Conservation (phyloP, 1,139 yeast genomes). For the Pichia sp. region DNA sequence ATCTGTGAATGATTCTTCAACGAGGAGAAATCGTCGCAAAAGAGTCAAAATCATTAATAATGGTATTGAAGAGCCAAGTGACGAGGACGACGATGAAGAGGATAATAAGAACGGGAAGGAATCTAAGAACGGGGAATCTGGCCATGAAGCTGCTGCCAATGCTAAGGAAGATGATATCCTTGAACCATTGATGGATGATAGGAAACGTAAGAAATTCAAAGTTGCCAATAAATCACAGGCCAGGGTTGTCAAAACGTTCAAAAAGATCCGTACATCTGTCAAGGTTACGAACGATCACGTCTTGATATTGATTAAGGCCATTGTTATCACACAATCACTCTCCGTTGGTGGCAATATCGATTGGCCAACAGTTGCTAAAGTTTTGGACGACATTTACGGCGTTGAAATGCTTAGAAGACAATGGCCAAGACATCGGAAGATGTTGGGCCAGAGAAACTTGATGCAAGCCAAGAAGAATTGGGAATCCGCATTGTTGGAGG, state of each 20-base stretch:
- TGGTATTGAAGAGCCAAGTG: neutral
- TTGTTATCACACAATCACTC: conserved; percentile 59
- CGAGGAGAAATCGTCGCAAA: conserved; percentile 1
- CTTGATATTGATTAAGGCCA: conserved; percentile 37
- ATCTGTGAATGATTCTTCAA: neutral
- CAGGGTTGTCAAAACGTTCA: conserved; percentile 22
- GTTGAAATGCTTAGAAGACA: conserved; percentile 43
- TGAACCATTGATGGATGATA: conserved; percentile 27
- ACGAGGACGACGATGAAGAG: neutral
- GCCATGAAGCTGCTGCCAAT: neutral
- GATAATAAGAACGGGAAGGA: conserved; percentile 5
- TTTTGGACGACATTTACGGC: conserved; percentile 39
- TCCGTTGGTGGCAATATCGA: conserved; percentile 48
- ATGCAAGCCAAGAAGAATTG: conserved; percentile 53
- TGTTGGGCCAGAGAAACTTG: conserved; percentile 54
- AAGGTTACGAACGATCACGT: conserved; percentile 26
- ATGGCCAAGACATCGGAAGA: conserved; percentile 61
- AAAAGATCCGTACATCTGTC: conserved; percentile 27
- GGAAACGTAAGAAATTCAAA: conserved; percentile 28
- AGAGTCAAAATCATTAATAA: conserved; percentile 4
- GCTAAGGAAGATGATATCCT: conserved; percentile 21
- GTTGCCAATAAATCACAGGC: conserved; percentile 20
- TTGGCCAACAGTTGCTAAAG: conserved; percentile 51
- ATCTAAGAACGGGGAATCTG: neutral
- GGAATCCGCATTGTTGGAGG: conserved; percentile 52